Evolutionary conservation across 75 land plant genomes (phyloP).

Genomic region (Gnetum montanum): DNA sequence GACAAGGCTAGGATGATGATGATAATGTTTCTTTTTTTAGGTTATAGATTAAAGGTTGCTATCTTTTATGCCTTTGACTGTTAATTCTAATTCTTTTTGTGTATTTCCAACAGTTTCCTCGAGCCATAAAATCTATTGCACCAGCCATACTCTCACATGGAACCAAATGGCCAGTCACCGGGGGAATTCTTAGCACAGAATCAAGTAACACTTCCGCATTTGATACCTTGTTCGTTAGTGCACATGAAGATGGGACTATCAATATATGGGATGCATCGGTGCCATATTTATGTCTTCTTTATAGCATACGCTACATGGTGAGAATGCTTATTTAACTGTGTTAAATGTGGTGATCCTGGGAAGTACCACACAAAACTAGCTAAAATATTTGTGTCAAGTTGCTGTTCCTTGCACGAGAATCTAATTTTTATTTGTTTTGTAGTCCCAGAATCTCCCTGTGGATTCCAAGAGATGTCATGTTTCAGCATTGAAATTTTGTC

Average conservation of each 20-base stretch:
- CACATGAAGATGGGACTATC: constrained; percentile 74
- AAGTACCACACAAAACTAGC: neutral
- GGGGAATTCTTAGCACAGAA: constrained; percentile 40
- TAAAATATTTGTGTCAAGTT: neutral
- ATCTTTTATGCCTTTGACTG: neutral
- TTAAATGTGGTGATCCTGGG: neutral
- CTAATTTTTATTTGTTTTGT: neutral
- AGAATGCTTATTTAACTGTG: neutral
- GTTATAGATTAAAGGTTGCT: neutral
- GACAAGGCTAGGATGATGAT: too few relatives aligned
- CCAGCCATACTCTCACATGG: constrained; percentile 25
- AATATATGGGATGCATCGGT: constrained; percentile 84
- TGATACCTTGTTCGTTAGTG: constrained; percentile 48
- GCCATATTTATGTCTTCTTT: constrained; percentile 40
- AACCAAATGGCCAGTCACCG: constrained; percentile 82
- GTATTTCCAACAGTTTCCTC: constrained; percentile 38
- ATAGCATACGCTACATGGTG: constrained; percentile 43
- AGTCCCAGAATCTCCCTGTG: constrained; percentile 24
- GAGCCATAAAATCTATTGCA: constrained; percentile 11
- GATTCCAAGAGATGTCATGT: constrained; percentile 34
- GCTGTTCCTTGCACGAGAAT: neutral
- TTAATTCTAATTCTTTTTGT: neutral
- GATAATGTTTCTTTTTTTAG: neutral
- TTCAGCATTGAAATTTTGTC: constrained; percentile 65
- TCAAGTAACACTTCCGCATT: constrained; percentile 13